phyloP scores from a whole-genome alignment of 2,329 filamentous ascomycete genomes.

The Volutella citrinella region DNA sequence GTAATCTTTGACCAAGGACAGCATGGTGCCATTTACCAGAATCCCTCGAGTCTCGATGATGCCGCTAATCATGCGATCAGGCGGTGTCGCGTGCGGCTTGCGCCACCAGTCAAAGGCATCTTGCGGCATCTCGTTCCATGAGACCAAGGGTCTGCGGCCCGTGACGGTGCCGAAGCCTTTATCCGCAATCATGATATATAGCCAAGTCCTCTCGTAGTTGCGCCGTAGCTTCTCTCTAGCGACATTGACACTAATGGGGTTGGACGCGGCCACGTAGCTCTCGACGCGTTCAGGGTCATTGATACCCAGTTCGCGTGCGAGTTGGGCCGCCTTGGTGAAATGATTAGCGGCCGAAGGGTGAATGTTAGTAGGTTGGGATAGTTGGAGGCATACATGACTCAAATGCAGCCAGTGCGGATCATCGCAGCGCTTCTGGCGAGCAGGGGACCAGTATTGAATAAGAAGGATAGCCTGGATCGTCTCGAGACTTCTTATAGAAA shows the following conservation, averaged over 20 bases:
- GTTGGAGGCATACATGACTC: conserved; percentile 14
- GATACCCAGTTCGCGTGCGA: conserved; percentile 22
- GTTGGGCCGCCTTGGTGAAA: conserved; percentile 14
- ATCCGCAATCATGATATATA: conserved; percentile 12
- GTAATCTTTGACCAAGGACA: conserved; percentile 10
- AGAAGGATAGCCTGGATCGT: conserved; percentile 22
- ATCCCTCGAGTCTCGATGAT: conserved; percentile 18
- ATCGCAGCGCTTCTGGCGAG: conserved; percentile 15
- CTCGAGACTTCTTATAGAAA: conserved; percentile 23
- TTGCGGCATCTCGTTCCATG: conserved; percentile 12
- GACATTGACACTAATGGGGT: conserved; percentile 4
- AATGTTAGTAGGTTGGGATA: not conserved
- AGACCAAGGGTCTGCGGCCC: conserved; percentile 8
- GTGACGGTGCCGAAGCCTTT: conserved; percentile 14
- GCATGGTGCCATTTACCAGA: conserved; percentile 8
- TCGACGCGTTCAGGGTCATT: conserved; percentile 14
- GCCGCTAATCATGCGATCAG: conserved; percentile 22
- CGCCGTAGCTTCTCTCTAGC: conserved; percentile 8
- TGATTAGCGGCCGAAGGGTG: too few species aligned
- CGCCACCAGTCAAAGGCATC: conserved; percentile 11
- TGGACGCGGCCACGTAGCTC: conserved; percentile 15
- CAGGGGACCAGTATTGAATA: conserved; percentile 23
- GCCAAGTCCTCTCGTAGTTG: conserved; percentile 14
- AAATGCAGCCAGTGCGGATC: conserved; percentile 24
- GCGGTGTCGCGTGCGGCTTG: conserved; percentile 15